These are phyloP conservation scores for Talaromyces stipitatus DNA, from an alignment of 495 filamentous ascomycete species.

Conservation along the genomic window DNA sequence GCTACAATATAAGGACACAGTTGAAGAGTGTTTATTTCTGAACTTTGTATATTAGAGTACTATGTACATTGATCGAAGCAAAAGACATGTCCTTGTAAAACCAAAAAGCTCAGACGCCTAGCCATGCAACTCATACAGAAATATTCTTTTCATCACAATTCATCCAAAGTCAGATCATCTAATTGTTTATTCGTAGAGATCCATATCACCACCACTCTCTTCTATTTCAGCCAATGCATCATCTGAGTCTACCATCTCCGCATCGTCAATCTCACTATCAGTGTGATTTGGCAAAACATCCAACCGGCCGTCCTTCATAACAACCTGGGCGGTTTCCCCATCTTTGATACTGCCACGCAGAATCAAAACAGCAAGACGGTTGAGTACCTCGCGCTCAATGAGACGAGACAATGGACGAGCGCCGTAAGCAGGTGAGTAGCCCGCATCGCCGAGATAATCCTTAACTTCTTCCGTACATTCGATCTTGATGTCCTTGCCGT, in stretches of 20 bases:
- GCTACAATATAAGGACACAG: not conserved
- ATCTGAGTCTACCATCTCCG: conserved; percentile 61
- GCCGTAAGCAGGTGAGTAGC: conserved; percentile 91
- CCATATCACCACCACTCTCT: conserved; percentile 58
- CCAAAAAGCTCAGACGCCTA: not conserved
- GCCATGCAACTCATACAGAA: not conserved
- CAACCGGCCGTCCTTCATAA: conserved; percentile 69
- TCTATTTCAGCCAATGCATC: conserved; percentile 62
- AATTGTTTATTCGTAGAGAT: conserved; percentile 58
- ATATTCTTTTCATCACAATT: not conserved
- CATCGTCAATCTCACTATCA: conserved; percentile 55
- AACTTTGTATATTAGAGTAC: not conserved
- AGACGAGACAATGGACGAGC: conserved; percentile 79
- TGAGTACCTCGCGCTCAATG: conserved; percentile 92
- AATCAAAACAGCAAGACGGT: conserved; percentile 82
- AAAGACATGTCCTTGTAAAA: not conserved
- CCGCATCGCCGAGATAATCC: conserved; percentile 79
- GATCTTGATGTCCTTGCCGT: conserved; percentile 75
- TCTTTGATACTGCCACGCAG: conserved; percentile 77
- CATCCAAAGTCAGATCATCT: not conserved
- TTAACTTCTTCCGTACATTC: conserved; percentile 71
- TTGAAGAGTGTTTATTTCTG: too few species aligned
- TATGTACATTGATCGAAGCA: not conserved
- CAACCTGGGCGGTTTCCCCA: conserved; percentile 73
- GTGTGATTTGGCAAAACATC: conserved; percentile 79